Base-by-base conservation (phyloP, 169 alveolate genomes). In the Plasmodium relictum region DNA sequence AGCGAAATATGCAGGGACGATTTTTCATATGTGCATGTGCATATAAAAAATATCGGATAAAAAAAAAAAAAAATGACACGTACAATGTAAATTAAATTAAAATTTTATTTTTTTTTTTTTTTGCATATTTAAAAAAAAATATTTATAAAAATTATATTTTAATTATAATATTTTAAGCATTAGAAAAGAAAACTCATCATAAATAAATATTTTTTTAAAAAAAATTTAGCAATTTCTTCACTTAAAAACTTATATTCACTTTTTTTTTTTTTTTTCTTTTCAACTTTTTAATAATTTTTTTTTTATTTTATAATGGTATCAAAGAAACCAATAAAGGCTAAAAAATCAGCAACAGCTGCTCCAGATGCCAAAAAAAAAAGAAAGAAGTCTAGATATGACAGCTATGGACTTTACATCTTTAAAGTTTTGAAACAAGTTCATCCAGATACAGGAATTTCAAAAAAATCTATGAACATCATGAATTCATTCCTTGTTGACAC, bases 381-480 rank as follows among this genome's bases (percentile, higher is more conserved):
- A 70, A 70, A 76, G 56, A 87, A 68, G 88, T 76, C 88, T 18
- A 63, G 76, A 62, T 66, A 74, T 69, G 95, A 93, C 87, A 93
- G 94, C 86, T 93, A 93, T 78, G 91, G 93, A 26, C 92, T 93
- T 50, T 96, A 96, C 95, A 96, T 96, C 70, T 96, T 96, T 96
- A 96, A 96, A 95, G 98, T 96, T 88, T 92, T 97, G 92, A 98
- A 98, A 95, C 99, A 98, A 94, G 99, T 98, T 59, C 99, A 98
- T 95, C 98, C 99, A 58, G 99, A 98, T 94, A 97, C 98, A 73
- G 99, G 99, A 52, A 97, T 98, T 66, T 95, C 98, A 85, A 98
- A 97, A 96, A 98, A 97, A 96, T 95, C 98, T 88, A 98, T 98
- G 99, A 94, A 95, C 94, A 97, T 98, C 92, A 97, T 98, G 99